Evolutionary conservation across 805 yeast genomes (phyloP).

Genomic region (Blastobotrys chiropterorum): DNA sequence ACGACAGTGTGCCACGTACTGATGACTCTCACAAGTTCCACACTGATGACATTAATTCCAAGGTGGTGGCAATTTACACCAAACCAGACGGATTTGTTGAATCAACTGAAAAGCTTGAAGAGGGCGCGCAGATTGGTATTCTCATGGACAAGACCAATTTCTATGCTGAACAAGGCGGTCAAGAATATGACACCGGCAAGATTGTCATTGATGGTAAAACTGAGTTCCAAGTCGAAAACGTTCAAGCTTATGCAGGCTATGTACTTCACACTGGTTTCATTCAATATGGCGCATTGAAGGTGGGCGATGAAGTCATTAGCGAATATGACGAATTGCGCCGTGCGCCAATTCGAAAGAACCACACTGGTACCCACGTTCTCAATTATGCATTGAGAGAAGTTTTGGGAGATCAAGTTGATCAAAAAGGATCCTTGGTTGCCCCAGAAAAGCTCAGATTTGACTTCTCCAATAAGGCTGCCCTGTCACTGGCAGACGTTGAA

Average conservation of each 20-base stretch:
- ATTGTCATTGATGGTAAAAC: constrained; percentile 80
- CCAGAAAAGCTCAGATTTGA: constrained; percentile 95
- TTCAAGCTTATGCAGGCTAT: constrained; percentile 88
- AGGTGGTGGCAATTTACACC: constrained; percentile 58
- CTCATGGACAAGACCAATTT: constrained; percentile 86
- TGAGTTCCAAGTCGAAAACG: constrained; percentile 87
- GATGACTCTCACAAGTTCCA: constrained; percentile 79
- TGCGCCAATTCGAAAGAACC: constrained; percentile 95
- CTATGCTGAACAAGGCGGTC: constrained; percentile 99
- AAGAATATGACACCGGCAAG: constrained; percentile 92
- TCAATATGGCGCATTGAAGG: constrained; percentile 65
- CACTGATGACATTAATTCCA: constrained; percentile 57
- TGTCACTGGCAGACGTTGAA: constrained; percentile 62
- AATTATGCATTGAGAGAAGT: constrained; percentile 83
- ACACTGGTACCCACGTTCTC: constrained; percentile 94
- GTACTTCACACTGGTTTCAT: constrained; percentile 90
- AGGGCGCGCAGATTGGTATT: constrained; percentile 62
- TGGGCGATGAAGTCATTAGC: constrained; percentile 70
- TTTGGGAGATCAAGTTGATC: constrained; percentile 84
- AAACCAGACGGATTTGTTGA: constrained; percentile 53
- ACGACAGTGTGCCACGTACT: constrained; percentile 63
- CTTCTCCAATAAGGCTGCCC: constrained; percentile 86
- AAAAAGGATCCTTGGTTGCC: constrained; percentile 94
- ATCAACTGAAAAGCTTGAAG: constrained; percentile 30
- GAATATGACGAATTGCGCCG: constrained; percentile 90